Evolutionary conservation across 2,329 filamentous ascomycete species (phyloP), one percentile per base, ranked within the genome.

Genomic region (Hypoxylon rubiginosum): DNA sequence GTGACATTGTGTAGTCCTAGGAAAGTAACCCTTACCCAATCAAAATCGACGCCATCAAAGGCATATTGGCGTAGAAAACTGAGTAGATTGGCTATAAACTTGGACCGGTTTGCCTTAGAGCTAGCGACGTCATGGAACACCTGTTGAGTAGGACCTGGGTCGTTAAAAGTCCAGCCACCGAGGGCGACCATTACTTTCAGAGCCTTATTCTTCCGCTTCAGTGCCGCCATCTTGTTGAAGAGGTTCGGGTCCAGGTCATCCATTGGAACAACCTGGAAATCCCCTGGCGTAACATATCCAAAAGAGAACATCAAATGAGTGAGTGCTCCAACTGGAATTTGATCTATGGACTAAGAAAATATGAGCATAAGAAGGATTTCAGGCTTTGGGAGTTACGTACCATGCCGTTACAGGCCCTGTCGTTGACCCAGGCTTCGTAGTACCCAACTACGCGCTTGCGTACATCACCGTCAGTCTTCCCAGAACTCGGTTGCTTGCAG

Each of bases 131-230:
- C 60, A 2, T 58, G 55, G 43, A 79, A 80, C 8, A 74, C 66
- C 0, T 58, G 55, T 7, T 76, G 74, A 3, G 62, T 67, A 1
- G 71, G 32, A 21, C 71, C 70, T 0, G 71, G 70, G 52, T 83
- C 79, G 48, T 68, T 78, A 54, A 81, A 80, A 0, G 75, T 73
- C 80, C 80, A 84, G 0, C 82, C 82, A 0, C 82, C 82, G 6
- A 84, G 17, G 1, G 78, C 68, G 11, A 84, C 67, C 24, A 74
- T 72, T 0, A 75, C 72, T 60, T 81, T 74, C 0, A 82, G 70
- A 1, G 59, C 66, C 0, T 66, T 39, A 45, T 75, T 73, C 7
- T 57, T 53, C 5, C 53, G 19, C 66, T 82, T 80, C 2, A 81
- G 28, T 1, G 54, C 60, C 0, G 76, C 76, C 8, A 82, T 71